Base-by-base conservation (phyloP, 2,329 filamentous ascomycete species). In the Ceratocystis variospora region DNA sequence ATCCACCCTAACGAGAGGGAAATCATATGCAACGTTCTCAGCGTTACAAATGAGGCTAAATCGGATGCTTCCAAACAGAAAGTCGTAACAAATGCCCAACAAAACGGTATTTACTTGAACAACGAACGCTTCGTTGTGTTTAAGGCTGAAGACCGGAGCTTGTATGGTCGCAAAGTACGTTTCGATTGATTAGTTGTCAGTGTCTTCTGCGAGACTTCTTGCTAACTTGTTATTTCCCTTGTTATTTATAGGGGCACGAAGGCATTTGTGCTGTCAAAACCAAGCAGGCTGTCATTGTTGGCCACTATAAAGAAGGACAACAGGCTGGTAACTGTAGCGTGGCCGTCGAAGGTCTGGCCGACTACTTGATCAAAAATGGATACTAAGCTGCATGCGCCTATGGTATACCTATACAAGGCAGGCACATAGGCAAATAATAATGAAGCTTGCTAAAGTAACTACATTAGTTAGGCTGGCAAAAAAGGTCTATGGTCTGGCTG, bases 241-340 rank as follows among this genome's bases (percentile, higher is more conserved):
- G 66, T 25, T 41, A 31, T 41, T 63, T 68, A 69, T 70, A 83
- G 81, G 90, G 89, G 72, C 89, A 87, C 75, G 84, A 87, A 74
- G 94, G 94, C 70, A 78, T 96, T 73, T 81, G 87, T 74, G 84
- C 94, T 72, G 86, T 87, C 77, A 96, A 95, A 82, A 95, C 93
- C 73, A 87, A 82, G 73, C 87, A 95, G 78, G 90, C 91, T 71
- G 86, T 97, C 75, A 84, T 99, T 74, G 79, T 99, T 75, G 88
- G 85, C 71, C 90, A 96, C 80, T 90, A 97, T 81, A 81, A 81
- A 71, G 90, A 96, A 76, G 75, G 76, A 69, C 79, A 86, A 71
- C 81, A 88, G 75, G 89, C 88, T 64, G 86, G 89, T 74, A 87
- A 87, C 75, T 86, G 90, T 69, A 86, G 86, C 72, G 83, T 83